Base-by-base conservation (phyloP, 2,329 filamentous ascomycete genomes). In the Pseudogymnoascus destructans region DNA sequence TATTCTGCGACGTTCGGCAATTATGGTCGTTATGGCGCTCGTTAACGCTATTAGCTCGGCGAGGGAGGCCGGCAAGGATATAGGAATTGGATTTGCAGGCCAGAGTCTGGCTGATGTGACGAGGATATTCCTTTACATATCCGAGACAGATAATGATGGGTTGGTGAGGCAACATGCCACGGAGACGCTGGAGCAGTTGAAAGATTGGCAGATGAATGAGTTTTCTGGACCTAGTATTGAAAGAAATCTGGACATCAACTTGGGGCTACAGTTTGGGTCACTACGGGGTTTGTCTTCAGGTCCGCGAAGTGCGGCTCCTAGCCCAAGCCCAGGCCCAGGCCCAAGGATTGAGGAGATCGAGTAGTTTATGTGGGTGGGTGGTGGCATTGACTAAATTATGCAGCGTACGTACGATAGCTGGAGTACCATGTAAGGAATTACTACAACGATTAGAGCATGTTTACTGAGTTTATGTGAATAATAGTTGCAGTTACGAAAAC, bases 1-100 rank as follows among this genome's bases (percentile, higher is more conserved):
- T 0, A 87, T 89, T 33, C 66, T 89, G 57, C 75, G 86, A 25
- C 75, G 86, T 19, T 79, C 85, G 5, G 85, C 85, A 3, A 79
- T 86, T 32, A 63, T 87, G 36, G 73, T 84, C 21, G 71, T 89
- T 5, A 72, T 86, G 61, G 77, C 76, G 38, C 78, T 89, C 61
- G 73, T 88, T 27, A 75, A 72, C 59, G 80, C 81, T 0, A 70
- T 88, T 32, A 78, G 84, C 60, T 69, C 70, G 1, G 79, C 78
- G 5, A 74, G 74, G 59, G 73, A 79, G 55, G 64, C 70, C 9
- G 71, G 74, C 3, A 73, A 67, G 54, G 72, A 70, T 8, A 68
- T 81, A 11, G 76, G 74, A 0, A 81, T 83, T 60, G 79, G 77
- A 1, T 71, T 83, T 40, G 78, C 75, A 1, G 73, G 76, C 13